Base-by-base conservation (phyloP, 2,329 filamentous ascomycete species). In the Diplodia mutila region DNA sequence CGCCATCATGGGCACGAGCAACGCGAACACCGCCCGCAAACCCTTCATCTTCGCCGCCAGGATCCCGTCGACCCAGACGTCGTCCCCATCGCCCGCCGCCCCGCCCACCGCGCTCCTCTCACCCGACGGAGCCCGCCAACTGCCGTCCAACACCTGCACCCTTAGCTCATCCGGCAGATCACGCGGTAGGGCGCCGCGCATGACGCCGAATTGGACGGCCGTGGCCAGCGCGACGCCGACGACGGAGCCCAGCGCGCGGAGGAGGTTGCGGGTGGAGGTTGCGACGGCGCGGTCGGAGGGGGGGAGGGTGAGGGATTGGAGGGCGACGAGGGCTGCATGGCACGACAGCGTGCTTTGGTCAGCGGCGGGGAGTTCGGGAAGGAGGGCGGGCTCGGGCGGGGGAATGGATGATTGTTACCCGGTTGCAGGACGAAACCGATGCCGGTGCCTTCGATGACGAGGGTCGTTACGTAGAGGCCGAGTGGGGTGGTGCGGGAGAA, bases 391-490 rank as follows among this genome's bases (percentile, higher is more conserved):
- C n/a, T n/a, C n/a, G n/a, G n/a, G n/a, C n/a, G n/a, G 21, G 12
- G 2, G 2, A 25, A 25, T 39, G 59, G n/a, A n/a, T n/a, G n/a
- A n/a, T n/a, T n/a, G n/a, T n/a, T n/a, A 72, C 72, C 70, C 55
- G 72, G 74, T 32, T 76, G 74, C 39, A 72, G 70, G n/a, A 73
- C 69, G 23, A 70, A 73, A 9, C 74, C 73, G n/a, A 75, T 69
- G 3, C 75, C 75, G 4, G 67, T 52, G 1, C 74, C 75, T 68
- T 76, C 73, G 21, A 76, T 74, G 23, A 70, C 52, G 12, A 75
- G 49, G 1, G 70, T 69, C 21, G 71, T 52, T 3, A 73, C 68
- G 39, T 72, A 73, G 16, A 73, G 67, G 34, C 49, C 61, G 11
- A 70, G 14, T 0, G 71, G 65, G 0, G 72, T 75, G 16, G 54